phyloP scores from a whole-genome alignment of 352 stramenopile genomes.

The Saprolegnia diclina region DNA sequence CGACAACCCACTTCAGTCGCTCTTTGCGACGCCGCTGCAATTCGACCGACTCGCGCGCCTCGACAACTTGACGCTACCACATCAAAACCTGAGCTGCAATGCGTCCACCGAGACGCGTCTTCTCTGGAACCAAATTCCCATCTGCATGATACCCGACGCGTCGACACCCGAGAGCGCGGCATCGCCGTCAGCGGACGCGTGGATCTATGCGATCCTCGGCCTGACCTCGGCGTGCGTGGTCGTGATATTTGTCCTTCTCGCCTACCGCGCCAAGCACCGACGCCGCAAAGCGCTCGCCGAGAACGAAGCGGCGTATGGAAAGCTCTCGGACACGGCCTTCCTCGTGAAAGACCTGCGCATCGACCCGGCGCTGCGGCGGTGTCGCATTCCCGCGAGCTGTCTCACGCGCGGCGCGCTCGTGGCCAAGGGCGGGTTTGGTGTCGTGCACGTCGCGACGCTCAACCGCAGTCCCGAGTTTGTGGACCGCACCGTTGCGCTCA shows the following conservation, averaged over 20 bases:
- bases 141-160: not conserved
- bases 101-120: no score
- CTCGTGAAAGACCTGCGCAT: conserved; percentile 8
- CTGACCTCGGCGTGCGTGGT: not conserved
- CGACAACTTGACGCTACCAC: no score
- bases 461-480: not conserved
- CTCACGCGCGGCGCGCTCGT: not conserved
- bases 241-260: not conserved
- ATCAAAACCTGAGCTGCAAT: no score
- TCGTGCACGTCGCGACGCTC: conserved; percentile 12
- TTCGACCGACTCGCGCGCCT: no score
- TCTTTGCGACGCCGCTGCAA: no score
- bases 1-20: no score
- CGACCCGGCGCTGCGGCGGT: not conserved
- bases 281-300: no score
- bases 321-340: not conserved
- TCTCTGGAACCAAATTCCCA: no score
- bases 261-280: no score
- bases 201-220: not conserved
- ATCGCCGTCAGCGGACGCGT: not conserved
- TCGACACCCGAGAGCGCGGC: not conserved
- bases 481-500: not conserved
- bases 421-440: not conserved
- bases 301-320: no score
- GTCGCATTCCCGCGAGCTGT: not conserved